These are phyloP conservation scores for Hygrocybe punicea DNA, from an alignment of 768 basidiomycete genomes.

Conservation along the genomic window DNA sequence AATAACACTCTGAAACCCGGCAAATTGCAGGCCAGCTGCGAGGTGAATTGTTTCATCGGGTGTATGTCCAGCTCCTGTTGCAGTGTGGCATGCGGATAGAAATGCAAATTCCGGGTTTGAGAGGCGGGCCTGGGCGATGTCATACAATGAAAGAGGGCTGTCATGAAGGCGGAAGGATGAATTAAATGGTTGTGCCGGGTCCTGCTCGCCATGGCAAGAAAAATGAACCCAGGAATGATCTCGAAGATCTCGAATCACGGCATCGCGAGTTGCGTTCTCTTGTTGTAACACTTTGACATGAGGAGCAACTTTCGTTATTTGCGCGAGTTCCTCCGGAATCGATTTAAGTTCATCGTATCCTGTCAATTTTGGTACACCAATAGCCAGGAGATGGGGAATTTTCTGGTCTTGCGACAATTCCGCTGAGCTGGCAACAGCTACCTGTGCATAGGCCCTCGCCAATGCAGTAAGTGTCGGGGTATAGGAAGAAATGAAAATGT, in stretches of 20 bases:
- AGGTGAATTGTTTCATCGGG: constrained; percentile 37
- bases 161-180: constrained; percentile 23
- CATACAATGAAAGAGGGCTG: constrained; percentile 20
- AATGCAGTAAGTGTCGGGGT: constrained; percentile 13
- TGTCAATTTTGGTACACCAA: neutral
- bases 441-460: neutral
- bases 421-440: neutral
- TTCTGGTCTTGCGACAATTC: constrained; percentile 3
- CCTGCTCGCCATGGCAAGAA: constrained; percentile 38
- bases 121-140: constrained; percentile 21
- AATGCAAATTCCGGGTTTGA: constrained; percentile 38
- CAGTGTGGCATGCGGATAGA: constrained; percentile 48
- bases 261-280: neutral
- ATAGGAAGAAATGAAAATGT: constrained; percentile 18
- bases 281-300: constrained; percentile 1
- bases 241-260: neutral
- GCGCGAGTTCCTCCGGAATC: neutral
- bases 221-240: constrained; percentile 30
- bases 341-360: neutral
- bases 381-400: neutral
- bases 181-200: constrained; percentile 24
- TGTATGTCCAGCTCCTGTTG: constrained; percentile 27
- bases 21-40: constrained; percentile 40
- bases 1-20: constrained; percentile 33
- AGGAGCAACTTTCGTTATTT: neutral